phyloP scores from a whole-genome alignment of 371 early-diverging fungal species.

The Nematocida major region DNA sequence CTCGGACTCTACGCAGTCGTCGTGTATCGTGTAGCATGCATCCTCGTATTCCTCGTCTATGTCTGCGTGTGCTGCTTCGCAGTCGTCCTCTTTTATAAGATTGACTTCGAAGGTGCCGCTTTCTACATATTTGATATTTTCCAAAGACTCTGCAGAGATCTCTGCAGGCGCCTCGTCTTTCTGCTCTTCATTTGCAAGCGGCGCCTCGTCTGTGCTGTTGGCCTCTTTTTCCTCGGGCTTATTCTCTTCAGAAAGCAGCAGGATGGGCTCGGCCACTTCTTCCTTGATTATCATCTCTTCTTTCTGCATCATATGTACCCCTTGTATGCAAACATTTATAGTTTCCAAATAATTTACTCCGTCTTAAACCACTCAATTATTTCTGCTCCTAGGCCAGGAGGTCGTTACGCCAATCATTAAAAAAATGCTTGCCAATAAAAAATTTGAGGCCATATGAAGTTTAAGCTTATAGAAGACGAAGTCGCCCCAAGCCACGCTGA shows the following conservation, averaged over 20 bases:
- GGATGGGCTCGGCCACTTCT: neutral
- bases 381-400: neutral
- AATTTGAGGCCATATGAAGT: constrained; percentile 15
- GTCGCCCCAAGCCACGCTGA: neutral
- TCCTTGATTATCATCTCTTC: constrained; percentile 2
- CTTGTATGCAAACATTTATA: neutral
- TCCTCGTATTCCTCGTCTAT: neutral
- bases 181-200: neutral
- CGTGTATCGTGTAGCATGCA: neutral
- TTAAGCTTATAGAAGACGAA: neutral
- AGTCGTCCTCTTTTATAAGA: neutral
- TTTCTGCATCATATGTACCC: constrained; percentile 5
- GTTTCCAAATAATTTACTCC: neutral
- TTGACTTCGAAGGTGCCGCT: neutral
- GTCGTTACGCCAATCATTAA: neutral
- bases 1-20: neutral
- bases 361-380: neutral
- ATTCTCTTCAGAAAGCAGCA: too few species aligned
- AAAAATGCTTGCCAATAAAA: neutral
- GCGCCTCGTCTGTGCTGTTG: neutral
- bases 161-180: neutral
- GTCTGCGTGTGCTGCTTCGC: too few species aligned
- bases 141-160: neutral
- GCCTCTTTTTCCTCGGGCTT: neutral
- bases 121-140: neutral